Evolutionary conservation across 148 eudicot species (phyloP).

Genomic region (Pharnaceum exiguum): DNA sequence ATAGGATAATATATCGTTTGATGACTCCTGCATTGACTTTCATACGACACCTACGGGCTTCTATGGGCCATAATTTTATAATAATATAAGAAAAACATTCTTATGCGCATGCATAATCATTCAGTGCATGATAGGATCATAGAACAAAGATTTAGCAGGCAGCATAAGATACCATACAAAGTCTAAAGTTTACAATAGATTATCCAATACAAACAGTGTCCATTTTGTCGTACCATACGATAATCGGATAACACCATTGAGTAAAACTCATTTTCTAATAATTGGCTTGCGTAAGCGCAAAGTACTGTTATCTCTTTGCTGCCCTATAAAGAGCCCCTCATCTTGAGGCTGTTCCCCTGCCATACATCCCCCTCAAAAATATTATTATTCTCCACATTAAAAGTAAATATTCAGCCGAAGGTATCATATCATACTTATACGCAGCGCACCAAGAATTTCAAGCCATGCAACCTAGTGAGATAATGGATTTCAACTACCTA

Average conservation of each 20-base stretch:
- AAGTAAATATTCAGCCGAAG: not conserved
- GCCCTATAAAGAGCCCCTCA: slow-evolving; percentile 17
- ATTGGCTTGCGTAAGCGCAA: slow-evolving; percentile 32
- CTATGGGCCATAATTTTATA: no score
- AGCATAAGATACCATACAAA: slow-evolving; percentile 11
- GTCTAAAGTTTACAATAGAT: not conserved
- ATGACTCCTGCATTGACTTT: slow-evolving; percentile 9
- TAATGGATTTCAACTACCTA: slow-evolving; percentile 31
- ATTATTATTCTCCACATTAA: no score
- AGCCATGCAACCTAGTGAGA: slow-evolving; percentile 42
- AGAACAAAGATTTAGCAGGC: slow-evolving; percentile 7
- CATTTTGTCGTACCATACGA: slow-evolving; percentile 20
- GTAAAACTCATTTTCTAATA: slow-evolving; percentile 3
- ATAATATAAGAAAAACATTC: no score
- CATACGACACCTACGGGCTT: no score
- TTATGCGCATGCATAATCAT: no score
- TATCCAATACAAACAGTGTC: slow-evolving; percentile 7
- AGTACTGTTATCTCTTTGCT: slow-evolving; percentile 9
- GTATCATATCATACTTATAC: slow-evolving; percentile 7
- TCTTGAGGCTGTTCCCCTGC: not conserved
- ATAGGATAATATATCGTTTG: not conserved
- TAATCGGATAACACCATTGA: slow-evolving; percentile 12
- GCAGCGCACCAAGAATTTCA: not conserved
- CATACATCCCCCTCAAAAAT: not conserved
- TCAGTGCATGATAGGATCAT: no score